Conservation (phyloP, 345 rosid species). For the Eucalyptus sp. region DNA sequence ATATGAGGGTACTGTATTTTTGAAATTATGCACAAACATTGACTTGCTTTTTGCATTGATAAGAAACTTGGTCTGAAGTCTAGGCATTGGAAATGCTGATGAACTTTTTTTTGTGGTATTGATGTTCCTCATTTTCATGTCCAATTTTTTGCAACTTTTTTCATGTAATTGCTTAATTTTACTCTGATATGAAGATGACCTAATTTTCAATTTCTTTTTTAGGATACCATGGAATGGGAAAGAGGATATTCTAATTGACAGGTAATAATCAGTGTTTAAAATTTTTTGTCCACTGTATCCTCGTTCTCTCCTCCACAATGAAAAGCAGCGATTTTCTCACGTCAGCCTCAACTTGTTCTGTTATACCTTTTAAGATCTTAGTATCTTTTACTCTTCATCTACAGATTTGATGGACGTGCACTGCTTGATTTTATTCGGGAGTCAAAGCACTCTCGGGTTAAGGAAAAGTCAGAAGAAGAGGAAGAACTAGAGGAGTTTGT, state of each 20-base stretch:
- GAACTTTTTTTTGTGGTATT: neutral
- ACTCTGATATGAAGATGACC: neutral
- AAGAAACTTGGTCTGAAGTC: neutral
- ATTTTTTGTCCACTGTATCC: neutral
- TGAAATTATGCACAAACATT: neutral
- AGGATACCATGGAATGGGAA: constrained; percentile 98
- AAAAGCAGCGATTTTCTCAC: neutral
- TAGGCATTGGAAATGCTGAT: neutral
- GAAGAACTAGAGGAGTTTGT: constrained; percentile 99
- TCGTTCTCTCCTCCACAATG: neutral
- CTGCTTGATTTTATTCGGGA: constrained; percentile 91
- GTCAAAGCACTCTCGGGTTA: constrained; percentile 33
- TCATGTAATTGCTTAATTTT: neutral
- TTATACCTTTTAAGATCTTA: neutral
- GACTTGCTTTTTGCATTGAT: neutral
- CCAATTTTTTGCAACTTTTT: neutral
- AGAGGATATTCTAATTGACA: constrained; percentile 72
- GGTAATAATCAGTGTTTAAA: constrained; percentile 11
- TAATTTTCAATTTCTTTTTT: neutral
- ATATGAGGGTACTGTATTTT: neutral
- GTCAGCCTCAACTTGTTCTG: neutral
- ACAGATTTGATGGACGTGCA: constrained; percentile 87
- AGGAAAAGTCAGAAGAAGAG: constrained; percentile 75
- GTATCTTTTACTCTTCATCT: neutral
- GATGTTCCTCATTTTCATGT: neutral